Base-by-base conservation (phyloP, 208 protist species). In the Porcisia hertigi region DNA sequence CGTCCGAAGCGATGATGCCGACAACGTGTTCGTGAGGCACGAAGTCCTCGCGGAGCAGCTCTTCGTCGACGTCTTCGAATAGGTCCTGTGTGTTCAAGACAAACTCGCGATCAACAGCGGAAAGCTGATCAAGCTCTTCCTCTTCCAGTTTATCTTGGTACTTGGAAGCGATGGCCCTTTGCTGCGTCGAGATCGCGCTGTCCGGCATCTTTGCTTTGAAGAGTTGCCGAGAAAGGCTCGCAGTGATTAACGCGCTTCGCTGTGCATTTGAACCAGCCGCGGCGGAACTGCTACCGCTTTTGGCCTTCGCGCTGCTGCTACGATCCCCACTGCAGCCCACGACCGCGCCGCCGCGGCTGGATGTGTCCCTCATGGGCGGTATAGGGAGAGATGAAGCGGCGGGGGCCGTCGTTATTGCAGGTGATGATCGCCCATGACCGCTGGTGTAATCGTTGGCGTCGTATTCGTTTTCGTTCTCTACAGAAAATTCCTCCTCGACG, bases 11-110 rank as follows among this genome's bases (percentile, higher is more conserved):
- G 72, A 95, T 92, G 64, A 95, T 89, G 62, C 86, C 88, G 52
- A 95, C 72, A 25, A 97, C 91, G 73, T 95, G 91, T 71, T 94
- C 85, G 69, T 92, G 84, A 7, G 93, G 93, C 36, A 94, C 86
- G 75, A 96, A 95, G 52, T 86, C 73, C 39, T 80, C 75, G 12
- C 79, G 79, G 0, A 94, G 85, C 64, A 96, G 79, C 67, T 89
- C 83, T 12, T 74, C 66, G 69, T 94, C 90, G 23, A 93, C 90
- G 30, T 95, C 86, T 18, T 87, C 82, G 77, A 97, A 92, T 53
- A 97, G 79, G 36, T 90, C 80, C 9, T 86, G 80, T 25, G 90
- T 90, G 75, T 84, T 81, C 43, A 81, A 72, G 9, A 94, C 79
- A 77, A 97, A 95, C 34, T 90, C 84, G 1, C 76, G 71, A 75